Percentiles rank a stretch among this genome's conserved stretches.
Evolutionary conservation across 106 monocot genomes (phyloP).

Genomic region (Chionographis japonica): DNA sequence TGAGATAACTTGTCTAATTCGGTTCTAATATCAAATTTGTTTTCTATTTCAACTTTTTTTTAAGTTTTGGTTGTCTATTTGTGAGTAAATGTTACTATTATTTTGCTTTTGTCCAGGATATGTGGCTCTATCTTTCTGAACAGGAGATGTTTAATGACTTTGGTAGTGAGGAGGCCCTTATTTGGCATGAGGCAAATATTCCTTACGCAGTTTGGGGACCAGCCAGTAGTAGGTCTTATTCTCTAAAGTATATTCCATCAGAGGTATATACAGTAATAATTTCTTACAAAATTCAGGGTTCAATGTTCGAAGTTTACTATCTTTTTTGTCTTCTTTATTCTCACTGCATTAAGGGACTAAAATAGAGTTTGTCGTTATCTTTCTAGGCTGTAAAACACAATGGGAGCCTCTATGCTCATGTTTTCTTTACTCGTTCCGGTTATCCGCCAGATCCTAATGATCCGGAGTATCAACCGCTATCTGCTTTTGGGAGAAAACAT

Average conservation of each 20-base stretch:
- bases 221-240: conserved; percentile 46
- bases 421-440: conserved; percentile 92
- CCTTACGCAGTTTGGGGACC: conserved; percentile 92
- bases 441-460: conserved; percentile 88
- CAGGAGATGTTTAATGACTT: conserved; percentile 84
- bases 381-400: conserved; percentile 74
- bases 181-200: conserved; percentile 91
- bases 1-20: no score
- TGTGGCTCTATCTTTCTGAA: conserved; percentile 94
- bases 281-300: background rate
- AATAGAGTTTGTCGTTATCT: background rate
- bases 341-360: no score
- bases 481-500: conserved; percentile 74
- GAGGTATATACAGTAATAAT: conserved; percentile 45
- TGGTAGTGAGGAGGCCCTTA: conserved; percentile 71
- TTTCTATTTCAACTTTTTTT: no score
- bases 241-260: conserved; percentile 72
- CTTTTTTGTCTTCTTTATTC: background rate
- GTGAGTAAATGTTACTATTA: background rate
- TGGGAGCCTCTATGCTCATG: conserved; percentile 90
- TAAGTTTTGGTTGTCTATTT: no score
- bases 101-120: conserved; percentile 54
- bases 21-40: no score
- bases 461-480: conserved; percentile 67
- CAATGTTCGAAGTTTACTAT: no score